A percentile compares a stretch with the other conserved stretches of the same genome.
Conservation (phyloP, 2,329 filamentous ascomycete species). For the Colletotrichum trifolii region DNA sequence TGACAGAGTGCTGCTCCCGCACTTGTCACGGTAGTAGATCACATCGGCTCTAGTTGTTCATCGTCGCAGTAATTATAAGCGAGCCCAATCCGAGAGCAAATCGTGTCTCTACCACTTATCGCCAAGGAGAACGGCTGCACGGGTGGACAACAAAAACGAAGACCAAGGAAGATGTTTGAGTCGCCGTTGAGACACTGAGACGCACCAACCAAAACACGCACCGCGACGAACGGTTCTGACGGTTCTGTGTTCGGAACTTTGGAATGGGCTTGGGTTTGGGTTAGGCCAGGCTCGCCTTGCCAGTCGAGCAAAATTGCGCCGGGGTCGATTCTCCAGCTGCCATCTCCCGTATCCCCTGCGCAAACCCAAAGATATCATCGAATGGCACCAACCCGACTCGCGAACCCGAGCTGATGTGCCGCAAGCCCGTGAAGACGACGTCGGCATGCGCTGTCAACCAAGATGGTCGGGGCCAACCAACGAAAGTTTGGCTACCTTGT, state of each 20-base stretch:
- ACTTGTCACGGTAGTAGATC: too few species aligned
- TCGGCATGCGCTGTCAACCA: slow-evolving; percentile 1
- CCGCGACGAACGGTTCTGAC: slow-evolving; percentile 2
- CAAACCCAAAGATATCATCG: not conserved
- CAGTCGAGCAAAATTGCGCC: slow-evolving; percentile 3
- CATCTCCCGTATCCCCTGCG: slow-evolving; percentile 13
- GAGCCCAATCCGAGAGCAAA: too few species aligned
- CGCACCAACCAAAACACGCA: slow-evolving; percentile 15
- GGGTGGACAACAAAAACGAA: not conserved
- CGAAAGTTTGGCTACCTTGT: too few species aligned
- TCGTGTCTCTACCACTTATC: not conserved
- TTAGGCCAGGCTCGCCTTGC: slow-evolving; percentile 14
- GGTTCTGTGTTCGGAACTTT: slow-evolving; percentile 12
- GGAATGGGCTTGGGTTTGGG: too few species aligned
- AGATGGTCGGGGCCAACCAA: not conserved
- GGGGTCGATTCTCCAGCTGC: slow-evolving; percentile 20
- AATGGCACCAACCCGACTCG: not conserved
- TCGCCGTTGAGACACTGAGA: slow-evolving; percentile 22
- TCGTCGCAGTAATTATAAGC: too few species aligned
- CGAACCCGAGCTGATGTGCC: slow-evolving; percentile 8
- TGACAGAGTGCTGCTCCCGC: too few species aligned
- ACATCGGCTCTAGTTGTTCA: too few species aligned
- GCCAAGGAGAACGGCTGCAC: not conserved
- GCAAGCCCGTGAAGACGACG: slow-evolving; percentile 3
- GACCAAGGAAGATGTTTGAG: slow-evolving; percentile 23